Percentiles rank a stretch among this genome's conserved stretches.
Evolutionary conservation across 306 rosid species (phyloP).

Genomic region (Gynostemma pentaphyllum): DNA sequence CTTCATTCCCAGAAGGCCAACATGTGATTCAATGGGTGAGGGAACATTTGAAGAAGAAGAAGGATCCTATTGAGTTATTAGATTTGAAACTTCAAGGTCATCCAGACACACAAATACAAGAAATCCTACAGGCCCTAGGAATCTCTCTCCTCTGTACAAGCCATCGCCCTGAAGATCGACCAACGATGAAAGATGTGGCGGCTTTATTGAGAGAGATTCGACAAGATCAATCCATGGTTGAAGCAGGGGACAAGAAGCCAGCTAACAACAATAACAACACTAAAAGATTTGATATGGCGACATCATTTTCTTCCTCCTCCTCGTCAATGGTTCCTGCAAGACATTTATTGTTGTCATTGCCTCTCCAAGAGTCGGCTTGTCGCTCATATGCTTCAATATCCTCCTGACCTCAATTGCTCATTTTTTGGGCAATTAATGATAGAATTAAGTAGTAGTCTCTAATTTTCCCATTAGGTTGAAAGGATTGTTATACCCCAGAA

Average conservation of each 20-base stretch:
- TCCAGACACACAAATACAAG: slow-evolving; percentile 69
- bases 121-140: slow-evolving; percentile 82
- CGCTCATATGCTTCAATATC: slow-evolving; percentile 58
- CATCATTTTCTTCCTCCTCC: slow-evolving; percentile 25
- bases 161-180: slow-evolving; percentile 66
- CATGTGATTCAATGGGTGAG: slow-evolving; percentile 83
- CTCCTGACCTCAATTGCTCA: slow-evolving; percentile 27
- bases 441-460: neutral
- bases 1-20: slow-evolving; percentile 62
- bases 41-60: slow-evolving; percentile 63
- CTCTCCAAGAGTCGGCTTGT: slow-evolving; percentile 45
- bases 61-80: slow-evolving; percentile 52
- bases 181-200: slow-evolving; percentile 90
- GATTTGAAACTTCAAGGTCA: slow-evolving; percentile 73
- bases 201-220: slow-evolving; percentile 70
- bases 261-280: neutral
- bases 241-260: slow-evolving; percentile 40
- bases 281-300: neutral
- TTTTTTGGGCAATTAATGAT: neutral
- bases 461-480: neutral
- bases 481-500: too few relatives aligned
- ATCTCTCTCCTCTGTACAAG: slow-evolving; percentile 76
- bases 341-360: slow-evolving; percentile 26
- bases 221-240: slow-evolving; percentile 19
- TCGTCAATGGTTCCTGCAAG: slow-evolving; percentile 24